Conservation (phyloP, 139 green algal species). For the Coelastrella sp. region DNA sequence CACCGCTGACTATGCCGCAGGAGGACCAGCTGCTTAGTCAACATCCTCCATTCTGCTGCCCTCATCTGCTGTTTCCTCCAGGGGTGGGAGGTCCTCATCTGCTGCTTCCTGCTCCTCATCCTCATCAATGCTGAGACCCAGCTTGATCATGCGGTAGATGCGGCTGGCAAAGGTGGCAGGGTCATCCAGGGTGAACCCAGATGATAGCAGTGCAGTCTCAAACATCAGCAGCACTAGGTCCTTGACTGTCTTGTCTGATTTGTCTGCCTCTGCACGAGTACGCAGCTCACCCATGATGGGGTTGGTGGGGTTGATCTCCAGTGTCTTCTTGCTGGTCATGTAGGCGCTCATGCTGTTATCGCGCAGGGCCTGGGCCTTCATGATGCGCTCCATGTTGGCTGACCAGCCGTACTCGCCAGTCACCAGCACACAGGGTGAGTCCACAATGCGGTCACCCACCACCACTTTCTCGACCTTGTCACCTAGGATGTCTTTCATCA, state of each 20-base stretch:
- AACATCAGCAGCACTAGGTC: slow-evolving; percentile 99
- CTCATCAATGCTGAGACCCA: slow-evolving; percentile 98
- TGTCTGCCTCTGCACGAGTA: slow-evolving; percentile 93
- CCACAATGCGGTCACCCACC: slow-evolving; percentile 98
- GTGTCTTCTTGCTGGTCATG: slow-evolving; percentile 99
- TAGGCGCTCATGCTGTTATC: slow-evolving; percentile 97
- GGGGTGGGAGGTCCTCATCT: slow-evolving; percentile 88
- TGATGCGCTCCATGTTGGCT: slow-evolving; percentile 99
- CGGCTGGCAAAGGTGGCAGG: slow-evolving; percentile 96
- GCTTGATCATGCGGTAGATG: slow-evolving; percentile 99
- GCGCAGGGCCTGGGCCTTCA: slow-evolving; percentile 99
- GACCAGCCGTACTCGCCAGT: slow-evolving; percentile 99
- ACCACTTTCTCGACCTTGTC: slow-evolving; percentile 95
- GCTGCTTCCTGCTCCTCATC: slow-evolving; percentile 76
- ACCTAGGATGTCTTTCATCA: slow-evolving; percentile 97
- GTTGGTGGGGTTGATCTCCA: slow-evolving; percentile 99
- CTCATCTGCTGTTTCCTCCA: slow-evolving; percentile 95
- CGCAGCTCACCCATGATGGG: slow-evolving; percentile 95
- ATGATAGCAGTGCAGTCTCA: slow-evolving; percentile 97
- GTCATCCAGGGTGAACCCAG: slow-evolving; percentile 98
- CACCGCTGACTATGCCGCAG: neutral
- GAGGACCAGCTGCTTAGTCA: slow-evolving; percentile 28
- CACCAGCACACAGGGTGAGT: slow-evolving; percentile 99
- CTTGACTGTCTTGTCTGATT: slow-evolving; percentile 99
- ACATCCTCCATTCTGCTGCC: slow-evolving; percentile 95